Conservation (phyloP, 768 basidiomycete species). For the Rhodotorula diobovata region DNA sequence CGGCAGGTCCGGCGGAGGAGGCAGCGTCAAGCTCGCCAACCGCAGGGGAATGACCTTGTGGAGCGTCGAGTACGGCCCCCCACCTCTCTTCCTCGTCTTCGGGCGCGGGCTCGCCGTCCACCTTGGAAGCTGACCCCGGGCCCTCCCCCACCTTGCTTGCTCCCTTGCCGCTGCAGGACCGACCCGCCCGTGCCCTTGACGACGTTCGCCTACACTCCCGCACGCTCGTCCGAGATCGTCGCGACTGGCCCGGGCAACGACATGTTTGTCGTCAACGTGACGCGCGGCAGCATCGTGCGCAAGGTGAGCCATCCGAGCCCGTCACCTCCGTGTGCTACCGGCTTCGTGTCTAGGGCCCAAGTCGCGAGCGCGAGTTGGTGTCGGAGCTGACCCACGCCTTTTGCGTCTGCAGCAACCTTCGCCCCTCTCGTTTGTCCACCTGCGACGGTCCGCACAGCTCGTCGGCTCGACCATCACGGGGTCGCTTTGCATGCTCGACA, state of each 20-base stretch:
- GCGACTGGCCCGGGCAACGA: conserved; percentile 57
- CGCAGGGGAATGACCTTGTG: conserved; percentile 48
- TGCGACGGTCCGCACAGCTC: conserved; percentile 34
- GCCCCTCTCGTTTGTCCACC: conserved; percentile 24
- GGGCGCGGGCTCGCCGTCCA: neutral
- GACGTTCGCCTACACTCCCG: conserved; percentile 42
- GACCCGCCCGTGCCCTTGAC: conserved; percentile 31
- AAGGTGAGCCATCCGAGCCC: conserved; percentile 47
- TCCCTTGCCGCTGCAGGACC: conserved; percentile 21
- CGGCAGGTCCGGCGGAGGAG: conserved; percentile 20
- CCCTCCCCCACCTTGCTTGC: neutral
- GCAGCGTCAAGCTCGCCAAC: conserved; percentile 49
- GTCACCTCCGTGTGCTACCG: conserved; percentile 56
- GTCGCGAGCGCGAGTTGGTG: too few species aligned
- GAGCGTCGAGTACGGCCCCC: conserved; percentile 46
- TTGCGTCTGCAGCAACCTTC: conserved; percentile 25
- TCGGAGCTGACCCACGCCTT: neutral
- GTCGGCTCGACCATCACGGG: conserved; percentile 38
- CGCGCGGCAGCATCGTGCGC: conserved; percentile 63
- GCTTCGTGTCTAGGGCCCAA: too few species aligned
- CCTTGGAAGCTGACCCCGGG: neutral
- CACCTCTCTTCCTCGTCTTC: neutral
- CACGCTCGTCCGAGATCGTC: conserved; percentile 56
- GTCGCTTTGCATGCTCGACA: conserved; percentile 61
- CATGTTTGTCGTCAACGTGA: conserved; percentile 65